Evolutionary conservation across 225 moss, liverwort and hornwort genomes (phyloP).

Genomic region (Physcomitrium patens): DNA sequence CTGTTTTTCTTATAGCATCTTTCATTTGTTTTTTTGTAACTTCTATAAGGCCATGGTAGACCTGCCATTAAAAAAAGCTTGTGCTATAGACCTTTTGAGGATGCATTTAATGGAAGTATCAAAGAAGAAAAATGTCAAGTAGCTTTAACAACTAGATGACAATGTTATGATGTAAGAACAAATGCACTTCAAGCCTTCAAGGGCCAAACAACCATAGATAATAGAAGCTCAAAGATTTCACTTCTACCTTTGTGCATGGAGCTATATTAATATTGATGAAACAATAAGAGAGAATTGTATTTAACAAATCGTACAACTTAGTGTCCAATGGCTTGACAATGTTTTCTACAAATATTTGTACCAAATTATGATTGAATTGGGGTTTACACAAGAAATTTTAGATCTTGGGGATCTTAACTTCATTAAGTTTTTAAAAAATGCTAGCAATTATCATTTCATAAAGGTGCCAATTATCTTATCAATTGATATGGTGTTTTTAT

Average conservation of each 20-base stretch:
- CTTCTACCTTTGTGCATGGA: slow-evolving; percentile 59
- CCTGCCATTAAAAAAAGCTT: slow-evolving; percentile 89
- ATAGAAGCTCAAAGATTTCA: slow-evolving; percentile 55
- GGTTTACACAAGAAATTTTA: slow-evolving; percentile 82
- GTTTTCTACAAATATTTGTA: slow-evolving; percentile 90
- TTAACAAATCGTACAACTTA: slow-evolving; percentile 89
- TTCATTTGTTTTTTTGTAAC: slow-evolving; percentile 41
- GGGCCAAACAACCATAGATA: slow-evolving; percentile 56
- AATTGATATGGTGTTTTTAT: not conserved
- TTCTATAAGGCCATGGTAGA: slow-evolving; percentile 99
- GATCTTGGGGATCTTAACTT: slow-evolving; percentile 90
- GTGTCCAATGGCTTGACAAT: slow-evolving; percentile 96
- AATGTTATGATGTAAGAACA: slow-evolving; percentile 93
- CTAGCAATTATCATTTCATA: slow-evolving; percentile 77
- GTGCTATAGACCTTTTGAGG: slow-evolving; percentile 89
- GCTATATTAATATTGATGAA: slow-evolving; percentile 74
- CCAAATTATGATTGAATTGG: slow-evolving; percentile 95
- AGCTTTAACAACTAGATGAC: slow-evolving; percentile 76
- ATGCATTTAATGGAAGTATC: slow-evolving; percentile 88
- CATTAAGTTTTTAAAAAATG: slow-evolving; percentile 86
- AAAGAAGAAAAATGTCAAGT: slow-evolving; percentile 79
- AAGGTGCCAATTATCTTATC: slow-evolving; percentile 41
- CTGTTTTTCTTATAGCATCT: slow-evolving; percentile 12
- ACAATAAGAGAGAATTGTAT: slow-evolving; percentile 77
- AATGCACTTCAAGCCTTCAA: slow-evolving; percentile 90